Evolutionary conservation across 2,329 filamentous ascomycete species (phyloP).

Genomic region (Monascus ruber): DNA sequence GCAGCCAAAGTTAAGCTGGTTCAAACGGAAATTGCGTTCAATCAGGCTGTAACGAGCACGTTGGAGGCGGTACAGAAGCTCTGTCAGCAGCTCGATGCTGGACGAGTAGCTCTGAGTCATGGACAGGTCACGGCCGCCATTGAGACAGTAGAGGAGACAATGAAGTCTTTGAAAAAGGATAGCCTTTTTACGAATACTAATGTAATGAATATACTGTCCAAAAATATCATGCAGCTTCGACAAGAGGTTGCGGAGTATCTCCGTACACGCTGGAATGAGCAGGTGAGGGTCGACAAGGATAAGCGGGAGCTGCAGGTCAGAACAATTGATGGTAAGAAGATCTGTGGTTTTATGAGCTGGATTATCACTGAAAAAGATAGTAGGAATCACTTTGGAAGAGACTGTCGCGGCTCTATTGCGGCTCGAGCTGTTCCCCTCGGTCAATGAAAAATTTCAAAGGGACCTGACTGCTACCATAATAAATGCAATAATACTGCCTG

Average conservation of each 20-base stretch:
- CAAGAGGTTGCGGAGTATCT: slow-evolving; percentile 55
- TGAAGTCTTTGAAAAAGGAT: slow-evolving; percentile 16
- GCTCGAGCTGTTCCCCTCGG: slow-evolving; percentile 19
- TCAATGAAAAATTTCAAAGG: slow-evolving; percentile 21
- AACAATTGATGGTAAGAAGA: slow-evolving; percentile 40
- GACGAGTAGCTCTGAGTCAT: slow-evolving; percentile 33
- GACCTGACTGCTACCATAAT: slow-evolving; percentile 20
- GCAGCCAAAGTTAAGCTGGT: slow-evolving; percentile 44
- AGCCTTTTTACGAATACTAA: slow-evolving; percentile 23
- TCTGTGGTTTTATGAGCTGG: neutral
- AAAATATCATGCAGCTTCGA: slow-evolving; percentile 55
- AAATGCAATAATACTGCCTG: slow-evolving; percentile 21
- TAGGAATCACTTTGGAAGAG: slow-evolving; percentile 15
- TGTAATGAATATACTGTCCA: slow-evolving; percentile 46
- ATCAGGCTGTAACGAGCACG: slow-evolving; percentile 39
- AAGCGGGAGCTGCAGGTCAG: slow-evolving; percentile 46
- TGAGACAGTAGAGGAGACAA: slow-evolving; percentile 36
- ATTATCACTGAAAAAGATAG: slow-evolving; percentile 2
- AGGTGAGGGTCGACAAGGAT: slow-evolving; percentile 53
- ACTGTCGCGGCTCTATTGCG: slow-evolving; percentile 20
- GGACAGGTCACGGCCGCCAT: slow-evolving; percentile 38
- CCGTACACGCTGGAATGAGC: slow-evolving; percentile 56
- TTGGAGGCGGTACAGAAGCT: slow-evolving; percentile 42
- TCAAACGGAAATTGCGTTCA: slow-evolving; percentile 49
- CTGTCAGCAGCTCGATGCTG: slow-evolving; percentile 37